Evolutionary conservation across 805 yeast genomes (phyloP).

Genomic region (Myxozyma kluyveri): DNA sequence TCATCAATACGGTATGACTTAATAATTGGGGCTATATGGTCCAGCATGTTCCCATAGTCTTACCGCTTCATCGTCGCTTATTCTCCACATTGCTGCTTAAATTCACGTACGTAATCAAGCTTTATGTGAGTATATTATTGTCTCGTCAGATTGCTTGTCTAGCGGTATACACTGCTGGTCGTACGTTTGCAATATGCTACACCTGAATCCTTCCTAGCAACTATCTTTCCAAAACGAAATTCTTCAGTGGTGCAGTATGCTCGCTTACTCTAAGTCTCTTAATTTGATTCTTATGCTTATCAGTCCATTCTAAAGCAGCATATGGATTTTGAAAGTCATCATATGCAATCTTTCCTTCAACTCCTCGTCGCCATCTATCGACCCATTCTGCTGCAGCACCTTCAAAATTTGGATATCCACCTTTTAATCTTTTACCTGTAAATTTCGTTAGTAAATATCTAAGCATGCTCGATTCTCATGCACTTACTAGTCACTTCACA

Average conservation of each 20-base stretch:
- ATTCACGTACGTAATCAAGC: too few relatives aligned
- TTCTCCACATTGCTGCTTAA: too few relatives aligned
- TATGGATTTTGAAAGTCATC: conserved; percentile 34
- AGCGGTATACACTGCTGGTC: too few relatives aligned
- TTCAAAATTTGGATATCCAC: conserved; percentile 46
- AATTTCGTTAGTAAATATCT: conserved; percentile 32
- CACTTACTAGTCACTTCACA: conserved; percentile 23
- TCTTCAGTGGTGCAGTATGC: too few relatives aligned
- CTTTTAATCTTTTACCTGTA: conserved; percentile 10
- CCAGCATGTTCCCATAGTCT: too few relatives aligned
- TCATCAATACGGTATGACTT: too few relatives aligned
- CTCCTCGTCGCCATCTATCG: conserved; percentile 60
- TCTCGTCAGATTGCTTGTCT: too few relatives aligned
- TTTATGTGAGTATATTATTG: too few relatives aligned
- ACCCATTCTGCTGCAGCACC: conserved; percentile 67
- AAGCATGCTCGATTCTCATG: neutral
- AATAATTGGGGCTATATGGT: too few relatives aligned
- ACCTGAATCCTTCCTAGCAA: neutral
- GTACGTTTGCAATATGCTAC: neutral
- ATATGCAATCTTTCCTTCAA: conserved; percentile 39
- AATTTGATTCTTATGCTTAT: neutral
- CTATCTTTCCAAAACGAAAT: too few relatives aligned
- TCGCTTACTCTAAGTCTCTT: too few relatives aligned
- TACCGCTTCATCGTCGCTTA: too few relatives aligned
- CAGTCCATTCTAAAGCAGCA: conserved; percentile 26